Evolutionary conservation across 306 rosid species (phyloP).

Genomic region (Rosa lucieae): DNA sequence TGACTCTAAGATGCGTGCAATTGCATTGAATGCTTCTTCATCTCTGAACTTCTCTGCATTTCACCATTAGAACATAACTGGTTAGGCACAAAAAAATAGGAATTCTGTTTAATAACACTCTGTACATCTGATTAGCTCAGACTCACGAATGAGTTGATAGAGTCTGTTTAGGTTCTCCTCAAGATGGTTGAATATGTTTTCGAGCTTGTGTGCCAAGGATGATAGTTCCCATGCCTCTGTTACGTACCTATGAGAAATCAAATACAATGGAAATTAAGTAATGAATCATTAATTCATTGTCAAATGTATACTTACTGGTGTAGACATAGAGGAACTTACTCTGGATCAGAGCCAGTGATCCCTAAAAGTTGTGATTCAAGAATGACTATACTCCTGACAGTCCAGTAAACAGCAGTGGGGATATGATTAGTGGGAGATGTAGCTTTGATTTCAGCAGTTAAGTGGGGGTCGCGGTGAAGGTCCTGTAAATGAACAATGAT

Average conservation of each 20-base stretch:
- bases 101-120: not conserved
- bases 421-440: slow-evolving; percentile 27
- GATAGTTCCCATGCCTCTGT: slow-evolving; percentile 76
- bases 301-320: not conserved
- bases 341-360: slow-evolving; percentile 43
- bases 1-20: slow-evolving; percentile 29
- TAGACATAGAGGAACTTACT: slow-evolving; percentile 30
- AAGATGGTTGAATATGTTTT: slow-evolving; percentile 50
- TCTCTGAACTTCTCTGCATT: slow-evolving; percentile 50
- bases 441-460: slow-evolving; percentile 32
- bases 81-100: not conserved
- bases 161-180: slow-evolving; percentile 4
- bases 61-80: not conserved
- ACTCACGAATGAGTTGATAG: not conserved
- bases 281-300: not conserved
- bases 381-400: slow-evolving; percentile 47
- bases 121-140: not conserved
- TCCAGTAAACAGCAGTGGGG: slow-evolving; percentile 70
- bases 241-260: slow-evolving; percentile 35
- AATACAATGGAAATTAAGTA: not conserved
- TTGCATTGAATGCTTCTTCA: slow-evolving; percentile 39
- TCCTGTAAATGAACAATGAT: slow-evolving; percentile 50
- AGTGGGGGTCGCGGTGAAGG: slow-evolving; percentile 40
- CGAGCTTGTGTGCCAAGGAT: slow-evolving; percentile 61
- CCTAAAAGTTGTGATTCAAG: slow-evolving; percentile 50